Evolutionary conservation across 805 yeast genomes (phyloP).

Genomic region (Yamadazyma sp.): DNA sequence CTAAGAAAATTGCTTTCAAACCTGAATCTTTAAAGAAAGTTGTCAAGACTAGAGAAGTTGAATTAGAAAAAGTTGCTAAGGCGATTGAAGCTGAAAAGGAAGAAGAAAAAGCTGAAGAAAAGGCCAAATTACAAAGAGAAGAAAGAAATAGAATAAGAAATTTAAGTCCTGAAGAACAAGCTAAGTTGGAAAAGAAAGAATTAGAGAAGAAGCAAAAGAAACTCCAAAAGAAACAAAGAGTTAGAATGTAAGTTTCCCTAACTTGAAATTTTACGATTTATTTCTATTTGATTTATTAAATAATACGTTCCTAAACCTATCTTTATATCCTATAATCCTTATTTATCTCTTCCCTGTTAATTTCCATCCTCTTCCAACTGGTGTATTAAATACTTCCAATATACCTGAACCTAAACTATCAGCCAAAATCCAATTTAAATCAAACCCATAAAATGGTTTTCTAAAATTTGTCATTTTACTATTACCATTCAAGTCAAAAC

Average conservation of each 20-base stretch:
- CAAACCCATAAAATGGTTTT: constrained; percentile 50
- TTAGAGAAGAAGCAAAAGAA: constrained; percentile 80
- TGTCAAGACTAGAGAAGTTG: constrained; percentile 72
- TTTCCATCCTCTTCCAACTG: constrained; percentile 58
- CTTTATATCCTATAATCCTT: no score
- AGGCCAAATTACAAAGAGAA: constrained; percentile 64
- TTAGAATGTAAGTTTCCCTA: constrained; percentile 22
- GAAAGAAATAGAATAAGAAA: constrained; percentile 56
- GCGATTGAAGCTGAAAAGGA: constrained; percentile 59
- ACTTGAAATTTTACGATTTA: no score
- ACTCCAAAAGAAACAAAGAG: constrained; percentile 58
- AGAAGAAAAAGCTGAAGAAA: constrained; percentile 68
- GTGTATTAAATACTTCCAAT: constrained; percentile 51
- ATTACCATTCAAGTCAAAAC: constrained; percentile 22
- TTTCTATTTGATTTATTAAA: background rate
- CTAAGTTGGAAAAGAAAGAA: constrained; percentile 73
- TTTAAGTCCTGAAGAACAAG: constrained; percentile 74
- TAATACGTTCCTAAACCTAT: no score
- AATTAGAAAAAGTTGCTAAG: constrained; percentile 66
- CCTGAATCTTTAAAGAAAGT: constrained; percentile 76
- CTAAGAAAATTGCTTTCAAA: constrained; percentile 52
- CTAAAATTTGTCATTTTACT: constrained; percentile 37
- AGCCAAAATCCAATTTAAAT: constrained; percentile 48
- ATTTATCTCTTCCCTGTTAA: constrained; percentile 45
- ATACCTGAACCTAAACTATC: constrained; percentile 51